A percentile compares a stretch with the other conserved stretches of the same genome.
Conservation (phyloP, 228 moss, liverwort and hornwort species). For the Sphagnum fallax region DNA sequence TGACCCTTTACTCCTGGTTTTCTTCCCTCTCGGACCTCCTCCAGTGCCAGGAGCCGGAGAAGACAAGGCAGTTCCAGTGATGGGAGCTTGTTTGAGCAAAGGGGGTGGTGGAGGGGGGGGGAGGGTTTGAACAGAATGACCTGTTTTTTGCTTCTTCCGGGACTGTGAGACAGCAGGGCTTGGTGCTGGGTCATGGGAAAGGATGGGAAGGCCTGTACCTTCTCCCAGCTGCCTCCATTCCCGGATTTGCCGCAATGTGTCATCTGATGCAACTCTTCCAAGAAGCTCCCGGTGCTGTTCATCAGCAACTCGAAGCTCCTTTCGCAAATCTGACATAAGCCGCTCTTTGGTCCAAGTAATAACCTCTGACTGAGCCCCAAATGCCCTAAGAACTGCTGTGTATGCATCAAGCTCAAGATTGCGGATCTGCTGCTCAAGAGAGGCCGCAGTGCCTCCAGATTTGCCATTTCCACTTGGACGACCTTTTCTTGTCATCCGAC, state of each 20-base stretch:
- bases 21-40: slow-evolving; percentile 21
- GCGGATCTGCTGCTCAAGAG: slow-evolving; percentile 40
- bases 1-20: slow-evolving; percentile 17
- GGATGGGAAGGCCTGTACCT: slow-evolving; percentile 26
- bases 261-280: slow-evolving; percentile 51
- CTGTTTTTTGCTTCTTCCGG: slow-evolving; percentile 64
- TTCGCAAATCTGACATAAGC: slow-evolving; percentile 69
- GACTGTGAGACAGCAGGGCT: slow-evolving; percentile 74
- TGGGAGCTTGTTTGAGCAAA: slow-evolving; percentile 41
- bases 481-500: slow-evolving; percentile 17
- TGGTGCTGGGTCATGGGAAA: slow-evolving; percentile 60
- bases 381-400: slow-evolving; percentile 50
- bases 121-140: slow-evolving; percentile 13
- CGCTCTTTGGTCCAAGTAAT: slow-evolving; percentile 68
- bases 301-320: slow-evolving; percentile 78
- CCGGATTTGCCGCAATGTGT: slow-evolving; percentile 55
- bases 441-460: neutral
- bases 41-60: too few species aligned
- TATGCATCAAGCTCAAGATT: slow-evolving; percentile 66
- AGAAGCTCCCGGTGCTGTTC: slow-evolving; percentile 75
- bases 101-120: slow-evolving; percentile 39
- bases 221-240: slow-evolving; percentile 43
- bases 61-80: slow-evolving; percentile 16
- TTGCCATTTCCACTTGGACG: slow-evolving; percentile 11
- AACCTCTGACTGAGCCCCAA: slow-evolving; percentile 45